Evolutionary conservation across 2,329 filamentous ascomycete species (phyloP).

Genomic region (Pseudocercospora pini-densiflorae): DNA sequence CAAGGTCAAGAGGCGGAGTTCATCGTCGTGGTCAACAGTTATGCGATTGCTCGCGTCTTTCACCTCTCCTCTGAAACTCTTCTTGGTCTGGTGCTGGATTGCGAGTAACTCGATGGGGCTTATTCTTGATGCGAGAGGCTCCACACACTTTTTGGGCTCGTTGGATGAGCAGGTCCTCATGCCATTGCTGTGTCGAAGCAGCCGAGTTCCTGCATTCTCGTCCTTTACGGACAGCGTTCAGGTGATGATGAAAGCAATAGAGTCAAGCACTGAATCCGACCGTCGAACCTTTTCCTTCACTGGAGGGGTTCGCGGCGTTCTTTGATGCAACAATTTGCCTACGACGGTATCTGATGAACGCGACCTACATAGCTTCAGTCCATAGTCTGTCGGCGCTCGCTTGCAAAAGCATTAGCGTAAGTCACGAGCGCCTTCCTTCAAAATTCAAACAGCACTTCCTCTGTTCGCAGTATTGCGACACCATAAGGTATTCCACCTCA

Average conservation of each 20-base stretch:
- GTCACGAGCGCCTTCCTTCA: background rate
- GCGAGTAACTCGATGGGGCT: conserved; percentile 99
- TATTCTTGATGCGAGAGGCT: conserved; percentile 99
- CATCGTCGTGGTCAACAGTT: conserved; percentile 96
- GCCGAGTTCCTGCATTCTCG: conserved; percentile 58
- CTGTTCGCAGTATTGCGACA: too few relatives aligned
- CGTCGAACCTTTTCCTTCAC: conserved; percentile 51
- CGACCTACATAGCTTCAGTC: background rate
- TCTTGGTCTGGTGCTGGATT: conserved; percentile 29
- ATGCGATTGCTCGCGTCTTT: conserved; percentile 82
- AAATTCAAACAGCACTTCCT: too few relatives aligned
- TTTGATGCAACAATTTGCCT: conserved; percentile 40
- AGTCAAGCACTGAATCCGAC: conserved; percentile 91
- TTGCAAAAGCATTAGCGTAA: background rate
- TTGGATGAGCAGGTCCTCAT: conserved; percentile 38
- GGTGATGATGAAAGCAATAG: conserved; percentile 94
- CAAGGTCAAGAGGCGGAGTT: conserved; percentile 60
- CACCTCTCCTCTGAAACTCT: conserved; percentile 29
- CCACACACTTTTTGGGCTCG: conserved; percentile 50
- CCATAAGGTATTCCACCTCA: background rate
- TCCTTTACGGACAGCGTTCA: conserved; percentile 53
- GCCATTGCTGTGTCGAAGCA: conserved; percentile 69
- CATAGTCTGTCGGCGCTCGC: background rate
- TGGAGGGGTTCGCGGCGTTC: conserved; percentile 43
- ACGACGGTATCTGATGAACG: conserved; percentile 42